phyloP scores from a whole-genome alignment of 805 yeast species.

The Saccharomycopsis sp. region DNA sequence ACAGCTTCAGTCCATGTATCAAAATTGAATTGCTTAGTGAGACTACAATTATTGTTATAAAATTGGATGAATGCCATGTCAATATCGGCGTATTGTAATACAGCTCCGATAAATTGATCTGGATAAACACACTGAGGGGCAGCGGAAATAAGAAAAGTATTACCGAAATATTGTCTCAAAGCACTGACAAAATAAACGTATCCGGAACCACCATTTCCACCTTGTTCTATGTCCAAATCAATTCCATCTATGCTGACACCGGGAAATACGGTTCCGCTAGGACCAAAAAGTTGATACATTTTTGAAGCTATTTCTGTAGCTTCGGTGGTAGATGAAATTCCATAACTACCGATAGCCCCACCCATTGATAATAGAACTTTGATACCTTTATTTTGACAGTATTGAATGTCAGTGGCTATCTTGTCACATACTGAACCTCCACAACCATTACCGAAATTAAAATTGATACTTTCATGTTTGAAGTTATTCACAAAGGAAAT shows the following conservation, averaged over 20 bases:
- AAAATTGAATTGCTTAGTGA: constrained; percentile 45
- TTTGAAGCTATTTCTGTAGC: constrained; percentile 56
- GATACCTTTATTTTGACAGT: constrained; percentile 73
- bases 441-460: constrained; percentile 38
- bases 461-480: constrained; percentile 3
- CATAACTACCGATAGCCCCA: constrained; percentile 57
- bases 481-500: constrained; percentile 30
- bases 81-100: constrained; percentile 49
- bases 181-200: constrained; percentile 50
- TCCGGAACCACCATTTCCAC: constrained; percentile 46
- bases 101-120: constrained; percentile 60
- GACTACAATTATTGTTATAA: constrained; percentile 72
- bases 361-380: constrained; percentile 67
- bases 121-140: constrained; percentile 93
- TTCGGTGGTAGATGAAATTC: constrained; percentile 75
- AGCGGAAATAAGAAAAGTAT: constrained; percentile 68
- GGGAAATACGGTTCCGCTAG: constrained; percentile 34
- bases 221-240: constrained; percentile 82
- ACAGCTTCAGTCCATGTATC: constrained; percentile 71
- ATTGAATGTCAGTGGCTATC: constrained; percentile 59
- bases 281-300: constrained; percentile 57
- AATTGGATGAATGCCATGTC: constrained; percentile 85
- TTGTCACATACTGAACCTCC: constrained; percentile 27
- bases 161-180: constrained; percentile 28
- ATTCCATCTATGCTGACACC: constrained; percentile 78